Percentiles rank a stretch among this genome's conserved stretches.
These are phyloP conservation scores for Podila clonocystis DNA, from an alignment of 192 early-diverging fungal genomes.

Conservation along the genomic window DNA sequence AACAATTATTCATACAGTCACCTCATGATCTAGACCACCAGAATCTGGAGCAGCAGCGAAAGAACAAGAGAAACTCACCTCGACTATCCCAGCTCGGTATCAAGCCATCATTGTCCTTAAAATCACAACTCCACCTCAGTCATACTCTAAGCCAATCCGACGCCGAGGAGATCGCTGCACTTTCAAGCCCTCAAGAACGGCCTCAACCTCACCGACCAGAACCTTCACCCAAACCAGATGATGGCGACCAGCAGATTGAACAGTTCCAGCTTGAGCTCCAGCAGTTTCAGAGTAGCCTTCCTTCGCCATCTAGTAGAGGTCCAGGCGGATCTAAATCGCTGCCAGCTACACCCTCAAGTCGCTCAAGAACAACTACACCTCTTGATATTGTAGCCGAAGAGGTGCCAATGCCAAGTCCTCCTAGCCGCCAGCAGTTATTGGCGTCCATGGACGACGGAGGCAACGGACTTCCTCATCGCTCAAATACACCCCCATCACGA, in stretches of 20 bases:
- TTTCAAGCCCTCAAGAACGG: background rate
- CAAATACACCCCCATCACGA: slow-evolving; percentile 25
- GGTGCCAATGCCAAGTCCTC: slow-evolving; percentile 10
- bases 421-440: slow-evolving; percentile 28
- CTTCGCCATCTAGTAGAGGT: no score
- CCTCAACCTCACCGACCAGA: background rate
- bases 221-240: background rate
- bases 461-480: background rate
- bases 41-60: slow-evolving; percentile 16
- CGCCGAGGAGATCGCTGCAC: slow-evolving; percentile 2
- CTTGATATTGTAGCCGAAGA: slow-evolving; percentile 25
- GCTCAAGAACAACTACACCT: slow-evolving; percentile 16
- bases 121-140: slow-evolving; percentile 30
- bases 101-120: slow-evolving; percentile 22
- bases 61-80: slow-evolving; percentile 18
- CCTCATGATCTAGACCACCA: slow-evolving; percentile 10
- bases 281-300: background rate
- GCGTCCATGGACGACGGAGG: slow-evolving; percentile 18
- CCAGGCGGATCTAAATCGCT: background rate
- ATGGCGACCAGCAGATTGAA: slow-evolving; percentile 16
- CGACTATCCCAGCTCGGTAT: slow-evolving; percentile 2
- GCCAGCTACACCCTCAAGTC: background rate
- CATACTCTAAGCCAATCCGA: slow-evolving; percentile 22
- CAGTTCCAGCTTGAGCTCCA: slow-evolving; percentile 18
- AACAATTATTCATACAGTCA: background rate